Base-by-base conservation (phyloP, 805 yeast species). In the Kuraishia piskuri region DNA sequence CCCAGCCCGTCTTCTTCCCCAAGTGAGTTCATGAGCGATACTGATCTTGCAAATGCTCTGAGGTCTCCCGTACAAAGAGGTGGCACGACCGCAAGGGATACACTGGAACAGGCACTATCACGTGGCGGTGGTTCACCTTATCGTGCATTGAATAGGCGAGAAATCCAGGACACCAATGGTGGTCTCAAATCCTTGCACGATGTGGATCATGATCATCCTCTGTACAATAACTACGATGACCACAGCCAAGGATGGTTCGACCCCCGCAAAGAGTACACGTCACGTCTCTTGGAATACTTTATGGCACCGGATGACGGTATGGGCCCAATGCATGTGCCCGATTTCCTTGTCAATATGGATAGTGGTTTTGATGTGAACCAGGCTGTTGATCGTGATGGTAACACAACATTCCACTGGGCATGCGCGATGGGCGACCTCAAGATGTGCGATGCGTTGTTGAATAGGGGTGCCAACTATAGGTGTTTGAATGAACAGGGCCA, bases 321-420 rank as follows among this genome's bases (percentile, higher is more conserved):
- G 44, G 55, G 70, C 3, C 68, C 71, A 47, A 71, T 62, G 25
- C 59, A 67, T 2, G 73, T 87, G 24, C 96, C 96, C 0, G 80
- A 77, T 22, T 83, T 87, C 61, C 70, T 88, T 17, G 70, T 77
- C 44, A 75, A 81, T 58, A 85, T 89, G 0, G 83, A 87, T 1
- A 73, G 77, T 22, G 85, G 79, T 52, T 84, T 86, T 60, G 81
- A 87, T 58, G 77, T 88, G 56, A 79, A 84, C 71, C 88, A 86
- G 52, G 83, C 90, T 3, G 88, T 94, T 23, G 99, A 94, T 65
- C 91, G 88, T 55, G 97, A 94, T 63, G 95, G 96, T 1, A 95
- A 94, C 64, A 88, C 97, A 0, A 86, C 96, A 1, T 83, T 94
- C 59, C 99, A 94, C 68, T 94, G 98, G 97, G 96, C 98, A 0